Evolutionary conservation across 108 stramenopile genomes (phyloP).

Genomic region (Cyclotella baltica): DNA sequence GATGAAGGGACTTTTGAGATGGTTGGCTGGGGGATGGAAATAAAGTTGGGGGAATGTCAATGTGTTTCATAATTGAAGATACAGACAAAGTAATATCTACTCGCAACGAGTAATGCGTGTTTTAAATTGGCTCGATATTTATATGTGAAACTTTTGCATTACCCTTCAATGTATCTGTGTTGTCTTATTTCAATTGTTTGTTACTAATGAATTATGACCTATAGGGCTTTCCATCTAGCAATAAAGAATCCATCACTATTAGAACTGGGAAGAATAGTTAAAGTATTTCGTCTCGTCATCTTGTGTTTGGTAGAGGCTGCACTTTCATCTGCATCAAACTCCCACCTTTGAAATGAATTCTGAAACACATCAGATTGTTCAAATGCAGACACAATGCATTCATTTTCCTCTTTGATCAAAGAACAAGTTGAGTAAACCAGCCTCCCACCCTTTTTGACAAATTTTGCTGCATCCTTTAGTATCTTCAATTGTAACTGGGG

Average conservation of each 20-base stretch:
- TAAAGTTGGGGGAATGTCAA: too few relatives aligned
- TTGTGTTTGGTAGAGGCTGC: background rate
- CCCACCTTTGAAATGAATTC: slow-evolving; percentile 32
- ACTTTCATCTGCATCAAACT: slow-evolving; percentile 16
- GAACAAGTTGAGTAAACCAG: slow-evolving; percentile 66
- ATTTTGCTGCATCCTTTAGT: slow-evolving; percentile 42
- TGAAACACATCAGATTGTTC: slow-evolving; percentile 34
- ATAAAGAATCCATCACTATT: slow-evolving; percentile 63
- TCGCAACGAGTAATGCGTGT: too few relatives aligned
- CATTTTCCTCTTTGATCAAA: slow-evolving; percentile 53
- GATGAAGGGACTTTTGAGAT: background rate
- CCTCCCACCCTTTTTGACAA: slow-evolving; percentile 44
- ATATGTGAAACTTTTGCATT: too few relatives aligned
- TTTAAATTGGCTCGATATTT: too few relatives aligned
- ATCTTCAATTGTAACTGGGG: slow-evolving; percentile 51
- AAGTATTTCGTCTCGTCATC: slow-evolving; percentile 8
- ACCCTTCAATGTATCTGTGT: too few relatives aligned
- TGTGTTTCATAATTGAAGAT: too few relatives aligned
- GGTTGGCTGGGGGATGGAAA: too few relatives aligned
- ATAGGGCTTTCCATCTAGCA: slow-evolving; percentile 38
- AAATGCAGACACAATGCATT: slow-evolving; percentile 44
- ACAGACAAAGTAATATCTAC: too few relatives aligned
- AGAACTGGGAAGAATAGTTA: slow-evolving; percentile 38
- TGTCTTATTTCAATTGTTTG: too few relatives aligned
- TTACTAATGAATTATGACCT: too few relatives aligned